Conservation (phyloP, 805 yeast genomes). For the Candida insectorum region DNA sequence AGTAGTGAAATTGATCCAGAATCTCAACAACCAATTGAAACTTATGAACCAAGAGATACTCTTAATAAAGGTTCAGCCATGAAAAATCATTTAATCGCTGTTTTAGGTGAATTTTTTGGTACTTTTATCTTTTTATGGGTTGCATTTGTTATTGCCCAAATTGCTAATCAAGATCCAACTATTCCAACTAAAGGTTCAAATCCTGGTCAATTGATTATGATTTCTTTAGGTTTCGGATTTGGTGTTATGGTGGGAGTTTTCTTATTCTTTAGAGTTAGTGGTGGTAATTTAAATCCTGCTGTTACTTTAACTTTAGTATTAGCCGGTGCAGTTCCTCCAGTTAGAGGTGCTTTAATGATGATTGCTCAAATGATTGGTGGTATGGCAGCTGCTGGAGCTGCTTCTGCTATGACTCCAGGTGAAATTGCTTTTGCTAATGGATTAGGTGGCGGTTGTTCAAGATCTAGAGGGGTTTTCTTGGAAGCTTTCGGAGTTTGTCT, state of each 20-base stretch:
- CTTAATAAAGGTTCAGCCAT: constrained; percentile 15
- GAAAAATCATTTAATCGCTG: constrained; percentile 62
- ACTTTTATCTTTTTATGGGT: constrained; percentile 81
- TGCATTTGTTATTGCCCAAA: constrained; percentile 79
- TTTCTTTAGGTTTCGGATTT: constrained; percentile 83
- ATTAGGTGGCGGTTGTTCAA: constrained; percentile 69
- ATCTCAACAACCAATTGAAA: constrained; percentile 23
- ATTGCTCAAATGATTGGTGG: constrained; percentile 76
- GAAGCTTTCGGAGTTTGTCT: constrained; percentile 79
- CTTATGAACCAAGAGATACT: constrained; percentile 23
- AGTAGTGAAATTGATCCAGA: constrained; percentile 21
- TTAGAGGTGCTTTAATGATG: constrained; percentile 65
- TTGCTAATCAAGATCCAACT: constrained; percentile 61
- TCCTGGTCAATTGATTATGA: constrained; percentile 72
- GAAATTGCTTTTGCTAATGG: constrained; percentile 65
- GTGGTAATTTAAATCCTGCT: constrained; percentile 90
- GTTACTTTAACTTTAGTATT: constrained; percentile 73
- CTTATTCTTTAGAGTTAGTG: constrained; percentile 71
- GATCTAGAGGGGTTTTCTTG: constrained; percentile 70
- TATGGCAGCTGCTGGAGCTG: constrained; percentile 91
- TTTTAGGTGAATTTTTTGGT: constrained; percentile 79
- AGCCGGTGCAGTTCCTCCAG: constrained; percentile 69
- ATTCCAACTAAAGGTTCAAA: constrained; percentile 42
- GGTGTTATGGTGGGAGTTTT: constrained; percentile 74
- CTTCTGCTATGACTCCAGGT: constrained; percentile 83